Percentiles rank a stretch among this genome's conserved stretches.
phyloP scores from a whole-genome alignment of 2,329 filamentous ascomycete species.

The Metarhizium robertsii region DNA sequence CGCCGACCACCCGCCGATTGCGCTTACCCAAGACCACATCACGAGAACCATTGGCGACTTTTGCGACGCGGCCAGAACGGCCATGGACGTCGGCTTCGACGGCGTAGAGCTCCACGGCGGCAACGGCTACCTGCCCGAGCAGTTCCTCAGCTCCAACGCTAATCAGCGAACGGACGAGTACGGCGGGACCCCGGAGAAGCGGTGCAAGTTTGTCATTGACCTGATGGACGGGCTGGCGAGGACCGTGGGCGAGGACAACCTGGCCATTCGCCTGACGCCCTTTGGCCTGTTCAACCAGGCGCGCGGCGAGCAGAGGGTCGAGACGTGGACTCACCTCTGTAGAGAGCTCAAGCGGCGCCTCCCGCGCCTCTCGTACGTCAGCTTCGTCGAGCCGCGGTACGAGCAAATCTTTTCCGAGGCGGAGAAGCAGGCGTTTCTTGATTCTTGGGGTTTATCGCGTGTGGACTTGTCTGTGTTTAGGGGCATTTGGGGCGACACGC shows the following conservation, averaged over 20 bases:
- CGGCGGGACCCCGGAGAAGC: conserved; percentile 21
- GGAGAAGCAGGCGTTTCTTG: conserved; percentile 39
- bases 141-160: conserved; percentile 27
- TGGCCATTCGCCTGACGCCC: conserved; percentile 36
- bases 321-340: conserved; percentile 43
- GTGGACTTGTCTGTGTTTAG: conserved; percentile 38
- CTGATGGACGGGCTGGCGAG: conserved; percentile 36
- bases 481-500: conserved; percentile 39
- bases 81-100: conserved; percentile 44
- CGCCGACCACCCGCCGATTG: conserved; percentile 17
- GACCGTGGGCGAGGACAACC: conserved; percentile 33
- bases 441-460: conserved; percentile 34
- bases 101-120: conserved; percentile 31
- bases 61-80: conserved; percentile 25
- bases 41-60: conserved; percentile 20
- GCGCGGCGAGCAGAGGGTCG: conserved; percentile 38
- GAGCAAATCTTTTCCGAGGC: conserved; percentile 40
- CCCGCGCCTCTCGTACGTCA: conserved; percentile 41
- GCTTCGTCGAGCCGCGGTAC: conserved; percentile 45
- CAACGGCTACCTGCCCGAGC: conserved; percentile 30
- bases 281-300: conserved; percentile 44
- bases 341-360: conserved; percentile 33
- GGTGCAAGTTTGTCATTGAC: conserved; percentile 44
- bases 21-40: conserved; percentile 32
- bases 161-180: conserved; percentile 28